Evolutionary conservation across 169 alveolate genomes (phyloP).

Genomic region (Eimeria acervulina): DNA sequence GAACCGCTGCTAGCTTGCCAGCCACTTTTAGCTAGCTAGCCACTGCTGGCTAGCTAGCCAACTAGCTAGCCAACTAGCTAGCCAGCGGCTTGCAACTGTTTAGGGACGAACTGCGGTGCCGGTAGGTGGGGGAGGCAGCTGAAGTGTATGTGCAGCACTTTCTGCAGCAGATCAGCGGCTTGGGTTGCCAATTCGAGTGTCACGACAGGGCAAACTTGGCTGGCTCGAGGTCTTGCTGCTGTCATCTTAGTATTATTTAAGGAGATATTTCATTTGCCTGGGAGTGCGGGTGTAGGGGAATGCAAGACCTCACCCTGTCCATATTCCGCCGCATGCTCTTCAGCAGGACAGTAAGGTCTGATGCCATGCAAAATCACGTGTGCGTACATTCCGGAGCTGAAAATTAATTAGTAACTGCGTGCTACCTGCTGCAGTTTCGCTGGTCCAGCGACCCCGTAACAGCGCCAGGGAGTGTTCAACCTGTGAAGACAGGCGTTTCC

Average conservation of each 20-base stretch:
- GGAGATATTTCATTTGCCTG: not conserved
- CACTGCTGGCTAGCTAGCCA: not conserved
- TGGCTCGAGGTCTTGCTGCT: not conserved
- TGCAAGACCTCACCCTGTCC: slow-evolving; percentile 29
- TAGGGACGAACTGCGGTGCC: not conserved
- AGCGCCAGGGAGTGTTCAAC: slow-evolving; percentile 34
- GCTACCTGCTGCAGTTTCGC: slow-evolving; percentile 49
- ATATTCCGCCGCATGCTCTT: slow-evolving; percentile 59
- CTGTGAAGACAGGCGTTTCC: slow-evolving; percentile 33
- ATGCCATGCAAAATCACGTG: not conserved
- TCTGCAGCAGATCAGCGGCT: not conserved
- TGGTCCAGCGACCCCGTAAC: not conserved
- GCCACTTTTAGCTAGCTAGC: not conserved
- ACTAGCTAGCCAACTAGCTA: not conserved
- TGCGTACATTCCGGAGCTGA: not conserved
- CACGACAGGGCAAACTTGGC: not conserved
- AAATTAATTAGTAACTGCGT: not conserved
- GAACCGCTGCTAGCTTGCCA: not conserved
- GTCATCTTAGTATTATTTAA: not conserved
- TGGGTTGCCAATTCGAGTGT: not conserved
- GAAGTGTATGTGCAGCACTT: not conserved
- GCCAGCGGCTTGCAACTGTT: not conserved
- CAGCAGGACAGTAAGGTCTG: slow-evolving; percentile 43
- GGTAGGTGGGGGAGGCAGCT: slow-evolving; percentile 26
- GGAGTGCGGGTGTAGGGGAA: not conserved